These are phyloP conservation scores for Strigomonas culicis DNA, from an alignment of 208 protist species.

Conservation along the genomic window DNA sequence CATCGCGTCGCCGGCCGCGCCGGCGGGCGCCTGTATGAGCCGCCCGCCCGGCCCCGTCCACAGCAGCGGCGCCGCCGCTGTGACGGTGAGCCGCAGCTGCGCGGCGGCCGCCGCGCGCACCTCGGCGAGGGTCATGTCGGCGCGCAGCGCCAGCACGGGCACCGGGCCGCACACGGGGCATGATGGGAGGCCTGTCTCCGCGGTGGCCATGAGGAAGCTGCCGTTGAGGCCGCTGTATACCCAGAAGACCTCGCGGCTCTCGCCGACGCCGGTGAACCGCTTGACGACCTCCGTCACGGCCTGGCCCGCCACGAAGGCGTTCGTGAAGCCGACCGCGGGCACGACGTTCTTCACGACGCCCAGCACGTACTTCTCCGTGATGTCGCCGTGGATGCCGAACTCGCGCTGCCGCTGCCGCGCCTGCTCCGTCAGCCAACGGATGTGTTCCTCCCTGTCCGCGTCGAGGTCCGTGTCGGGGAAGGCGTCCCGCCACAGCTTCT, in stretches of 20 bases:
- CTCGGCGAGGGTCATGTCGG: conserved; percentile 17
- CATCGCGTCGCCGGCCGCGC: not conserved
- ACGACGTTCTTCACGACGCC: conserved; percentile 99
- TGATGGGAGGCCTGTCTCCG: conserved; percentile 13
- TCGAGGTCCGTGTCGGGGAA: conserved; percentile 41
- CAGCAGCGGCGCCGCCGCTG: not conserved
- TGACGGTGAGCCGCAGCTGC: not conserved
- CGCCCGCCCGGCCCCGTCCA: not conserved
- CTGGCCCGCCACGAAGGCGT: conserved; percentile 94
- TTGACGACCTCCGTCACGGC: conserved; percentile 94
- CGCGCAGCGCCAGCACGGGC: conserved; percentile 26
- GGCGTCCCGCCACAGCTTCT: conserved; percentile 56
- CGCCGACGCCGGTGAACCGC: conserved; percentile 71
- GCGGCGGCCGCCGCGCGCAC: conserved; percentile 1
- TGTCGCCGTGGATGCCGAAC: conserved; percentile 91
- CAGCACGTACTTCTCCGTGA: conserved; percentile 82
- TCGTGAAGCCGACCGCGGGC: conserved; percentile 98
- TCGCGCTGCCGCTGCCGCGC: conserved; percentile 80
- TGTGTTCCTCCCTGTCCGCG: conserved; percentile 88
- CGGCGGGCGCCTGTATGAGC: not conserved
- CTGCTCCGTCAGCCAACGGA: conserved; percentile 82
- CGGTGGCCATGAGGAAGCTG: conserved; percentile 24
- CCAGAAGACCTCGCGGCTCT: conserved; percentile 90
- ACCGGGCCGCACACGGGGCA: conserved; percentile 67
- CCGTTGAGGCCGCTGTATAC: conserved; percentile 87